Evolutionary conservation across 129 eudicot genomes (phyloP).

Genomic region (Pittosporum tobira): DNA sequence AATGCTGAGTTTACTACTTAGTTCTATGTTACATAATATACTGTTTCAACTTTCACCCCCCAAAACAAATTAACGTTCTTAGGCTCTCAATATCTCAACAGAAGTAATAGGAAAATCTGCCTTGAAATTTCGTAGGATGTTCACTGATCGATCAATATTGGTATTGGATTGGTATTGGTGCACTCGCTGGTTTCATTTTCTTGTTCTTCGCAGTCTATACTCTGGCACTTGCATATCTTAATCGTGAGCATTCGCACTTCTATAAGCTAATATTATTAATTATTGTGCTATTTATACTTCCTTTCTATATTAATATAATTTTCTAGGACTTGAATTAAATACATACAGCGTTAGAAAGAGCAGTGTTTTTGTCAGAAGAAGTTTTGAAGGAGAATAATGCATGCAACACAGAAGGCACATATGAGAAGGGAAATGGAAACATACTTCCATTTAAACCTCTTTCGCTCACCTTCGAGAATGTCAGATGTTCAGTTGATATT

Average conservation of each 20-base stretch:
- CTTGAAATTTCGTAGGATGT: constrained; percentile 37
- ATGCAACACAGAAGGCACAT: background rate
- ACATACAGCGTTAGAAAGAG: too few relatives aligned
- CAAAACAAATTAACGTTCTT: constrained; percentile 5
- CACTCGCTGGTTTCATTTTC: constrained; percentile 40
- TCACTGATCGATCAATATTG: constrained; percentile 32
- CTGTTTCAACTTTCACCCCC: background rate
- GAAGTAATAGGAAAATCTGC: constrained; percentile 37
- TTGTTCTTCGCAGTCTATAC: constrained; percentile 32
- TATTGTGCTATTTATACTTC: too few relatives aligned
- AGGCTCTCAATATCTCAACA: background rate
- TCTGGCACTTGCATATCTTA: constrained; percentile 33
- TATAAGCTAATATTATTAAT: too few relatives aligned
- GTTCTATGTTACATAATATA: background rate
- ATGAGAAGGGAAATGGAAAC: constrained; percentile 47
- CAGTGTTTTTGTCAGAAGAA: too few relatives aligned
- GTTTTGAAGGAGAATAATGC: too few relatives aligned
- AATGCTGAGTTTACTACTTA: background rate
- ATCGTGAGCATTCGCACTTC: constrained; percentile 32
- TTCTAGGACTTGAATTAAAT: too few relatives aligned
- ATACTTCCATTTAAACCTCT: constrained; percentile 77
- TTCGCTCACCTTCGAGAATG: constrained; percentile 52
- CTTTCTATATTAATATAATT: too few relatives aligned
- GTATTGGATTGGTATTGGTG: constrained; percentile 69
- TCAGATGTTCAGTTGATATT: constrained; percentile 71